phyloP scores from a whole-genome alignment of 768 basidiomycete species.

The Lentinula sp. region DNA sequence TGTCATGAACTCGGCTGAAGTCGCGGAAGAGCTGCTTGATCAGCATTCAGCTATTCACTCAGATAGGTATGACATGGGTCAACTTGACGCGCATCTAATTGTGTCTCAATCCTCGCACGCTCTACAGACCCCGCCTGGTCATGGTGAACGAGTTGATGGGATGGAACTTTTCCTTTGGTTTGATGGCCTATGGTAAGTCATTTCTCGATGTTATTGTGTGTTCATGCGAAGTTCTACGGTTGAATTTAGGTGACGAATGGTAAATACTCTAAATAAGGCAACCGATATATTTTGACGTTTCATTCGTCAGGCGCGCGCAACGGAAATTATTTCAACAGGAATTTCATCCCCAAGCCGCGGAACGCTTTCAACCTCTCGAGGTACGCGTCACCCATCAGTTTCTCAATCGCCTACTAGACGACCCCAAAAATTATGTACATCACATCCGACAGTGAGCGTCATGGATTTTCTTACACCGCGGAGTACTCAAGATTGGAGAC shows the following conservation, averaged over 20 bases:
- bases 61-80: constrained; percentile 17
- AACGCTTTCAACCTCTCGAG: constrained; percentile 16
- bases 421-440: constrained; percentile 12
- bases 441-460: constrained; percentile 11
- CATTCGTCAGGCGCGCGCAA: constrained; percentile 16
- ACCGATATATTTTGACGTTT: not conserved
- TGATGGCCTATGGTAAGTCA: constrained; percentile 16
- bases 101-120: not conserved
- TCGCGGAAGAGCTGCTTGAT: constrained; percentile 27
- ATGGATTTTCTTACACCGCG: too few species aligned
- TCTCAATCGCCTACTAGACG: constrained; percentile 15
- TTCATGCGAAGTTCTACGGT: not conserved
- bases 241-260: constrained; percentile 12
- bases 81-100: not conserved
- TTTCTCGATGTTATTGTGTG: not conserved
- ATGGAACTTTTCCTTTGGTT: constrained; percentile 13
- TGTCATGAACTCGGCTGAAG: constrained; percentile 25
- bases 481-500: too few species aligned
- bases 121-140: constrained; percentile 6
- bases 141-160: constrained; percentile 17
- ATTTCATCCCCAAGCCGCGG: constrained; percentile 13
- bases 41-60: constrained; percentile 29
- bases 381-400: constrained; percentile 15
- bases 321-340: constrained; percentile 17
- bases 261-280: not conserved